Percentiles rank a stretch among this genome's conserved stretches.
phyloP scores from a whole-genome alignment of 2,329 filamentous ascomycete genomes.

The Ceratocystis destructans region DNA sequence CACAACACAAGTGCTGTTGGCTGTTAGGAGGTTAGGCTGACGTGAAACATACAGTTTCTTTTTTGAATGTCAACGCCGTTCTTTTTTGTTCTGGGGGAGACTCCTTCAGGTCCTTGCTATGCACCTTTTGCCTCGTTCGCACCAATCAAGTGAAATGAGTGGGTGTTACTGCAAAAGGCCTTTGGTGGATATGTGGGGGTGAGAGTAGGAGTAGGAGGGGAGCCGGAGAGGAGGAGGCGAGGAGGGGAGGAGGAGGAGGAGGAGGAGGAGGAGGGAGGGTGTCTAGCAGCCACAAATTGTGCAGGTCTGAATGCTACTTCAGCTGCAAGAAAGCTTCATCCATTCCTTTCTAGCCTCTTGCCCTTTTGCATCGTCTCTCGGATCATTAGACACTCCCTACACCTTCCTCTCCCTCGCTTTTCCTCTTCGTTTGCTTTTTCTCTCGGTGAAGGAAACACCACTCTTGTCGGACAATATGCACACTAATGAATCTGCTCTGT shows the following conservation, averaged over 20 bases:
- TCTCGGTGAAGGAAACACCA: background rate
- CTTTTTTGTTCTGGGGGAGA: no score
- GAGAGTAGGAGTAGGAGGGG: no score
- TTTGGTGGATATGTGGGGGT: background rate
- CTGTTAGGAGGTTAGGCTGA: background rate
- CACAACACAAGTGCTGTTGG: background rate
- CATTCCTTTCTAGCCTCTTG: background rate
- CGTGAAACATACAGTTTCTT: background rate
- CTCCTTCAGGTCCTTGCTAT: no score
- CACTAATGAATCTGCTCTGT: background rate
- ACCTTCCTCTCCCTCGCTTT: background rate
- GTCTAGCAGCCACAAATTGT: background rate
- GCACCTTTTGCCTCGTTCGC: background rate
- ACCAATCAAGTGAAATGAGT: background rate
- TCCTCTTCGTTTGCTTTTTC: background rate
- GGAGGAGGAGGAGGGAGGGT: background rate
- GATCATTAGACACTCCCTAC: no score
- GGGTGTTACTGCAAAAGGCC: background rate
- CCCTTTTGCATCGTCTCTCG: background rate
- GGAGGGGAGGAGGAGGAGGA: background rate
- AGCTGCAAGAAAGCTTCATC: background rate
- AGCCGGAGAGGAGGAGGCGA: background rate
- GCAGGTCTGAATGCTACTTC: background rate
- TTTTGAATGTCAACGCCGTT: background rate
- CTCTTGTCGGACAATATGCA: constrained; percentile 5